phyloP scores from a whole-genome alignment of 1,139 yeast species.

The Taphrina pruni region DNA sequence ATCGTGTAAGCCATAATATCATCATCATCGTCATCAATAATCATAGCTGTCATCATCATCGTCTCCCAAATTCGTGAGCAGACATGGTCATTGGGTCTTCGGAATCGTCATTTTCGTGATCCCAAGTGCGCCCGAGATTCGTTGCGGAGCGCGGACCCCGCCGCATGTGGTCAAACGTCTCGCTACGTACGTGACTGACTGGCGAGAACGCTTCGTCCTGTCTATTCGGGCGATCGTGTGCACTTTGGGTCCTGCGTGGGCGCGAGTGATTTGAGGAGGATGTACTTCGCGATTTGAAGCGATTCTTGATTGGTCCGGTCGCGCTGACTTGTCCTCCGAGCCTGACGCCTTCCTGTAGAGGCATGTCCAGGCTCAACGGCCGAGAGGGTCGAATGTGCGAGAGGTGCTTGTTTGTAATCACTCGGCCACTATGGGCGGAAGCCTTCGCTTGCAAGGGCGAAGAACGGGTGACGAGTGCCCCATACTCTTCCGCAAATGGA shows the following conservation, averaged over 20 bases:
- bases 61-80: conserved; percentile 3
- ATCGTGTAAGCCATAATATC: too few relatives aligned
- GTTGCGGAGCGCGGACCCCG: not conserved
- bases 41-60: not conserved
- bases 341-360: not conserved
- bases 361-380: conserved; percentile 15
- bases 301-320: conserved; percentile 5
- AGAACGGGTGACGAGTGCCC: conserved; percentile 5
- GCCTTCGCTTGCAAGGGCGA: not conserved
- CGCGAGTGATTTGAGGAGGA: conserved; percentile 19
- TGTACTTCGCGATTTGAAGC: conserved; percentile 29
- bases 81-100: conserved; percentile 8
- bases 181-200: conserved; percentile 2
- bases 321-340: conserved; percentile 12
- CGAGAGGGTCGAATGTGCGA: conserved; percentile 11
- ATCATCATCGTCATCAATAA: too few relatives aligned
- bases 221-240: not conserved
- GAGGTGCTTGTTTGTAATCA: conserved; percentile 20
- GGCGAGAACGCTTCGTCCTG: not conserved
- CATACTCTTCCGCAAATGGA: conserved; percentile 17
- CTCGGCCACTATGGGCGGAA: not conserved
- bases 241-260: conserved; percentile 17
- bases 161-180: conserved; percentile 6
- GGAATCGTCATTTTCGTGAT: not conserved
- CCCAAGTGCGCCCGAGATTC: not conserved